Base-by-base conservation (phyloP, 768 basidiomycete species). In the Gymnopilus junonius region DNA sequence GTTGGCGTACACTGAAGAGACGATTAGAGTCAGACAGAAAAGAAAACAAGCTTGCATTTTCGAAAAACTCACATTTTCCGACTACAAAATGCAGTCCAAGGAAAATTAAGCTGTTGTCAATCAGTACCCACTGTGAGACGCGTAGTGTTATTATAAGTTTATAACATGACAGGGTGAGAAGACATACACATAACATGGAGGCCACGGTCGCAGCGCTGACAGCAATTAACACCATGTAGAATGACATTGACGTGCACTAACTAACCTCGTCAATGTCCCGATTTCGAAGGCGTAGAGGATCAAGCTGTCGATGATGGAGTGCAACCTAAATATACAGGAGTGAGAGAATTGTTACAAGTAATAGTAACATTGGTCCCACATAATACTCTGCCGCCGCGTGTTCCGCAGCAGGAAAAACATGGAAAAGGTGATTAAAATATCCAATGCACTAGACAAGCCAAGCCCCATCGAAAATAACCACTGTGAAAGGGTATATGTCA, bases 391-490 rank as follows among this genome's bases (percentile, higher is more conserved):
- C 32, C 71, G 77, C 40, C 76, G 75, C 5, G 75, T 80, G 17
- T 63, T 69, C 55, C 74, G 76, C 10, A 85, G 69, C 11, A 83
- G 76, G 63, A 77, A 66, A 39, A 80, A 82, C 45, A 85, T 70
- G 12, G 78, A 76, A 0, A 70, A 71, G 0, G 83, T 82, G 63
- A 86, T 78, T 21, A 85, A 43, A 35, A 85, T 69, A 64, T 86
- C 85, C 3, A 82, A 76, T 5, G 73, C 72, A 3, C 80, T 80
- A 3, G 84, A 85, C 23, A 85, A 72, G 2, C 81, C 78, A n/a
- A 86, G 75, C 4, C 85, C 85, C 40, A 82, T 74, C 8, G 83
- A 84, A 61, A 85, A 84, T 14, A 84, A 68, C 83, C 84, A 85
- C 84, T 85, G 58, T 45, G 27, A 43, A 35, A 51, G 21, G 27